Evolutionary conservation across 768 basidiomycete species (phyloP).

Genomic region (Mycena maculata): DNA sequence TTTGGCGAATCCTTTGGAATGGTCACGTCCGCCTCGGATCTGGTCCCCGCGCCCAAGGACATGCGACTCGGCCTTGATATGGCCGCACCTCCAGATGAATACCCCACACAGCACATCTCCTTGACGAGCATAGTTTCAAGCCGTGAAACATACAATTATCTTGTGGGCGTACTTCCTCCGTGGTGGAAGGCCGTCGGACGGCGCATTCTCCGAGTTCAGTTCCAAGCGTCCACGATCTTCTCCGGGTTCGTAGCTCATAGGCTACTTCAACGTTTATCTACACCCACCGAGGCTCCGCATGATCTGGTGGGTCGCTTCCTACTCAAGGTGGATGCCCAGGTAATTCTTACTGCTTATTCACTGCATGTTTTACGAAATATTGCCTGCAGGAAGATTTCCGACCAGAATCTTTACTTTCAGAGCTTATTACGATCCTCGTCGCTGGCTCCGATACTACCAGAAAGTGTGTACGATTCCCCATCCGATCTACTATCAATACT

Average conservation of each 20-base stretch:
- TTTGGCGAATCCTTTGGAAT: conserved; percentile 75
- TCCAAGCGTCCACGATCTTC: conserved; percentile 58
- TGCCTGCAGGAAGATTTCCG: conserved; percentile 8
- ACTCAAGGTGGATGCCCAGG: conserved; percentile 5
- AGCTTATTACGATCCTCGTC: conserved; percentile 71
- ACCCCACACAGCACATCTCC: background rate
- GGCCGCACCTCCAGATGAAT: background rate
- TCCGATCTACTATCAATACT: background rate
- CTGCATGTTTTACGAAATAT: background rate
- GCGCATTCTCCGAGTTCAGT: conserved; percentile 60
- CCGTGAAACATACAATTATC: conserved; percentile 27
- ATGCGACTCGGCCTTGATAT: conserved; percentile 43
- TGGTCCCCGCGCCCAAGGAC: conserved; percentile 58
- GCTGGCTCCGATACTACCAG: conserved; percentile 79
- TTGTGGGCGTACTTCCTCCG: conserved; percentile 18
- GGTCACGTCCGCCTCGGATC: conserved; percentile 63
- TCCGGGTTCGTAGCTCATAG: conserved; percentile 64
- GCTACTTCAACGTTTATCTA: conserved; percentile 62
- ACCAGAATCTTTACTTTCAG: conserved; percentile 68
- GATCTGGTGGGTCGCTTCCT: conserved; percentile 28
- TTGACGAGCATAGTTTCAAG: conserved; percentile 10
- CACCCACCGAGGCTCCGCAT: conserved; percentile 61
- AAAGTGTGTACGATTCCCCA: conserved; percentile 54
- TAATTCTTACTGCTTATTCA: background rate
- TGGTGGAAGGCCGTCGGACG: conserved; percentile 47